Percentiles rank a stretch among this genome's conserved stretches.
phyloP scores from a whole-genome alignment of 768 basidiomycete genomes.

The Dacryopinax spathularia region DNA sequence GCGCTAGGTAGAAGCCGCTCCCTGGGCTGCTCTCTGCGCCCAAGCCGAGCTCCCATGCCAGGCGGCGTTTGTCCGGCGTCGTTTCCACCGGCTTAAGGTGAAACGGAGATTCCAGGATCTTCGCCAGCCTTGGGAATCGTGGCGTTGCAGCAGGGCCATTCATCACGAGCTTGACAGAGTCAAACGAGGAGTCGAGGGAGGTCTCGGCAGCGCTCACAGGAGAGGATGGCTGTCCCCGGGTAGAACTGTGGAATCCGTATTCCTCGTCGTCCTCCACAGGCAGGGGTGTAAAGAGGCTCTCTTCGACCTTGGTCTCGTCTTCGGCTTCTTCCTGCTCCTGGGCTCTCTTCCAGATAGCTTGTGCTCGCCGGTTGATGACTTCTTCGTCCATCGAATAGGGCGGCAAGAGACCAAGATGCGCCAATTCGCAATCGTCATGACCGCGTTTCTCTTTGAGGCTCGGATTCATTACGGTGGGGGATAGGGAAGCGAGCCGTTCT shows the following conservation, averaged over 20 bases:
- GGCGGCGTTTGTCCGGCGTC: background rate
- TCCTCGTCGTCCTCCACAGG: background rate
- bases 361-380: background rate
- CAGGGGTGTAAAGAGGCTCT: background rate
- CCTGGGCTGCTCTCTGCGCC: background rate
- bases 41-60: background rate
- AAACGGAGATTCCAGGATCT: background rate
- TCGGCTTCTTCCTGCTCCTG: conserved; percentile 3
- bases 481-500: too few relatives aligned
- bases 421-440: background rate
- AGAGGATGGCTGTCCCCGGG: background rate
- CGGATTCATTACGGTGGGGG: too few relatives aligned
- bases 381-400: background rate
- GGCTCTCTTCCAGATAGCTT: background rate
- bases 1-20: background rate
- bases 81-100: background rate
- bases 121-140: background rate
- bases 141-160: background rate
- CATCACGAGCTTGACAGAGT: background rate
- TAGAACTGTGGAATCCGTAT: background rate
- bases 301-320: background rate
- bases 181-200: background rate
- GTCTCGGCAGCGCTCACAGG: background rate
- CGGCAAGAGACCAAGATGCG: background rate
- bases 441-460: too few relatives aligned